Evolutionary conservation across 202 grass and related monocot genomes (phyloP), one percentile per base, ranked within the genome.

Genomic region (Panicum hallii): DNA sequence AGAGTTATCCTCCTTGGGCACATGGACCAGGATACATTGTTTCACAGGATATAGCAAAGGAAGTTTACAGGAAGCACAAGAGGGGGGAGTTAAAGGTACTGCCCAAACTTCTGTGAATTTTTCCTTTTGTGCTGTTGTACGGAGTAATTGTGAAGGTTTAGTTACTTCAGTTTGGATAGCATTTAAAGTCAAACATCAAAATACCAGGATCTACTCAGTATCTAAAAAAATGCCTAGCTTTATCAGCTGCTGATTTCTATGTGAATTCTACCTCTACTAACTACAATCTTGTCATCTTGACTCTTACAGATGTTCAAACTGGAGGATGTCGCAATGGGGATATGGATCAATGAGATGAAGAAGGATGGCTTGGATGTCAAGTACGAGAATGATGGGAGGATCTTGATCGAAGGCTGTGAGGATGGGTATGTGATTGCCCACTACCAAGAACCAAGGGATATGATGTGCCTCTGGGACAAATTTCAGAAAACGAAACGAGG

Each of bases 311-410:
- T 99, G 93, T 96, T 99, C 89, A 99, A 99, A 74, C 86, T 99
- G 82, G 96, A 99, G 88, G 96, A 99, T 88, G 96, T 99, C 1
- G 96, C 96, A 6, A 99, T 99, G 96, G 96, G 96, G 28, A 96
- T 99, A 85, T 99, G 96, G 96, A 92, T 99, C 58, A 76, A 94
- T 79, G 77, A 91, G 79, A 92, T 99, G 91, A 92, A 90, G 75
- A 94, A 91, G 69, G 70, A 52, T 71, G 96, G 96, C 41, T 80
- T 92, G 28, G 91, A 95, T 88, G 82, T 99, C 58, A 92, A 89
- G 30, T 99, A 99, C 19, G 81, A 80, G 74, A 95, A 87, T 56
- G 96, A 99, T 63, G 93, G 87, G 65, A 94, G 90, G 73, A 94
- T 99, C 74, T 84, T 84, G 73, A 67, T 84, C 5, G 88, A 85